Conservation (phyloP, 331 rosid genomes). For the Spiraea crenata region DNA sequence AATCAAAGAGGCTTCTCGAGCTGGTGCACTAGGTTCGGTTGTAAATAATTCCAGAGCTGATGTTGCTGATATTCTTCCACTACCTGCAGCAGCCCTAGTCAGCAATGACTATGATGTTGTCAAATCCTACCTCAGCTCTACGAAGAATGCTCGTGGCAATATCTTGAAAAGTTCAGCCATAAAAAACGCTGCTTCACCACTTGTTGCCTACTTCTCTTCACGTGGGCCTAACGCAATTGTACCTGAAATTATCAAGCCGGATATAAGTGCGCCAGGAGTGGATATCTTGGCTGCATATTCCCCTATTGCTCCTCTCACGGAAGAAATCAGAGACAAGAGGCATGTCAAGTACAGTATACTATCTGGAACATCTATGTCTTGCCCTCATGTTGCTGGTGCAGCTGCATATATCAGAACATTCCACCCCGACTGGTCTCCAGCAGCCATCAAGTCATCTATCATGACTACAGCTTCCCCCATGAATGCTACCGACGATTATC, state of each 20-base stretch:
- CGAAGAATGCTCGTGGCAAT: constrained; percentile 6
- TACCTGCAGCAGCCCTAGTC: neutral
- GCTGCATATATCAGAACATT: constrained; percentile 38
- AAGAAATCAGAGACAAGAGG: neutral
- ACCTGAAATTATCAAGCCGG: constrained; percentile 39
- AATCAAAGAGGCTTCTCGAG: neutral
- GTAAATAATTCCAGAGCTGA: neutral
- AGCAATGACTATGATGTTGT: neutral
- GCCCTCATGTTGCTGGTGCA: constrained; percentile 41
- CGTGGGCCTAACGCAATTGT: constrained; percentile 22
- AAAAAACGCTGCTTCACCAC: constrained; percentile 8
- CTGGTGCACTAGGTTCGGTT: constrained; percentile 26
- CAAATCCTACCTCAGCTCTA: constrained; percentile 4
- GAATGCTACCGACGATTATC: neutral
- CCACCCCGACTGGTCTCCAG: constrained; percentile 45
- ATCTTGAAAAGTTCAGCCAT: constrained; percentile 23
- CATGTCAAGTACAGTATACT: constrained; percentile 14
- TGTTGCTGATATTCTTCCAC: neutral
- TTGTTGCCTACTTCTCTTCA: constrained; percentile 16
- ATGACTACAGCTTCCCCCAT: constrained; percentile 33
- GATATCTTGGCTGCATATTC: constrained; percentile 46
- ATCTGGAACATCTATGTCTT: constrained; percentile 43
- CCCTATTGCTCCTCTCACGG: constrained; percentile 9
- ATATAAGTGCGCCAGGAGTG: constrained; percentile 47
- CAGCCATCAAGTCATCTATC: constrained; percentile 51